Conservation (phyloP, 2,329 filamentous ascomycete species). For the Thelonectria olida region DNA sequence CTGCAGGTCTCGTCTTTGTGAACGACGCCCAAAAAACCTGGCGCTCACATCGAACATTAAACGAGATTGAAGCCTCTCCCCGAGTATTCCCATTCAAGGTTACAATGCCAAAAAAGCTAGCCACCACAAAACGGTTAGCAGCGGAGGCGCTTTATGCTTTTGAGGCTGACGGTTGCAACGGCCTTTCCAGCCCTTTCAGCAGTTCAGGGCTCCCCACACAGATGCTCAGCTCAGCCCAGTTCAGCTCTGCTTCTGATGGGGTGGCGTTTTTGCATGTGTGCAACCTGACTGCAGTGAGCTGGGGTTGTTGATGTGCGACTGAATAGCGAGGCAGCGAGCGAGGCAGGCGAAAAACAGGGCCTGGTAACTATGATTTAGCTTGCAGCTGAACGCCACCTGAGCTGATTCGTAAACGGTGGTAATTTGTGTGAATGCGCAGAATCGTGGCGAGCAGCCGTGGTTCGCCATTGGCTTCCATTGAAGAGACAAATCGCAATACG, state of each 20-base stretch:
- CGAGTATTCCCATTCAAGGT: background rate
- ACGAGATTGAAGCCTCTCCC: constrained; percentile 13
- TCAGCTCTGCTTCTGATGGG: too few relatives aligned
- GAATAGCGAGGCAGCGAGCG: too few relatives aligned
- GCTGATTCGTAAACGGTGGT: background rate
- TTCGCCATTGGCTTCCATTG: background rate
- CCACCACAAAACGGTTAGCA: constrained; percentile 8
- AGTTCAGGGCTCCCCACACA: background rate
- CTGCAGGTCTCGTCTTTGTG: background rate
- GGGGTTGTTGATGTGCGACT: too few relatives aligned
- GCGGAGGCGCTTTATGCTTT: constrained; percentile 6
- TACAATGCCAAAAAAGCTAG: background rate
- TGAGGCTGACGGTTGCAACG: constrained; percentile 21
- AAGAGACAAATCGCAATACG: background rate
- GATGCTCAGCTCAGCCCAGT: constrained; percentile 6
- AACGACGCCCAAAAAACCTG: too few relatives aligned
- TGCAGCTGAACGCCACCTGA: constrained; percentile 6
- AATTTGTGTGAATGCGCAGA: background rate
- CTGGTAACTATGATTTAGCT: too few relatives aligned
- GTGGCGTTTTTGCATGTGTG: too few relatives aligned
- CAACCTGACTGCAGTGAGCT: too few relatives aligned
- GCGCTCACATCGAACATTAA: too few relatives aligned
- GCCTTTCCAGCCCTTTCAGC: background rate
- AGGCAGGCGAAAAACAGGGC: too few relatives aligned
- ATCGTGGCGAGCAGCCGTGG: background rate